These are phyloP conservation scores for Myochromella boudieri DNA, from an alignment of 768 basidiomycete species.

Conservation along the genomic window DNA sequence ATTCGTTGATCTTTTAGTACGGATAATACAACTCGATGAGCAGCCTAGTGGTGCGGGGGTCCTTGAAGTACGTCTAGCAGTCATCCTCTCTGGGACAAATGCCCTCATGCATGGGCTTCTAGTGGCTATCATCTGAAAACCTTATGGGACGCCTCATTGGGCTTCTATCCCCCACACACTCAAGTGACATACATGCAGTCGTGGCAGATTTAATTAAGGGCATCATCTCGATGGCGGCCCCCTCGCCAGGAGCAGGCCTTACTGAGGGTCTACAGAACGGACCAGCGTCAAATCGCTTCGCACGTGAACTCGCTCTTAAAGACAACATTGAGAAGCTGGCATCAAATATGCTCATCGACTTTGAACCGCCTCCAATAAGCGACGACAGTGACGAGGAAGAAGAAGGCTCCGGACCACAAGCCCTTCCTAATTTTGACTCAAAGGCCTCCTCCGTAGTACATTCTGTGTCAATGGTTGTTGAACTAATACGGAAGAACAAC, in stretches of 20 bases:
- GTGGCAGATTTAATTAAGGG: constrained; percentile 91
- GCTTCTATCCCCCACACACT: constrained; percentile 76
- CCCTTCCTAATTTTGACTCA: constrained; percentile 46
- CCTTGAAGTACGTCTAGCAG: constrained; percentile 70
- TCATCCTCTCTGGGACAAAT: constrained; percentile 17
- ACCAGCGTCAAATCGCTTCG: constrained; percentile 81
- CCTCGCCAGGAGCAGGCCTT: constrained; percentile 76
- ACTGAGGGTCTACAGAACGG: constrained; percentile 68
- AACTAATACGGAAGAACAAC: constrained; percentile 96
- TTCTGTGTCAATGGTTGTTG: constrained; percentile 86
- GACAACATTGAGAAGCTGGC: constrained; percentile 71
- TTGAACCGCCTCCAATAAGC: constrained; percentile 31
- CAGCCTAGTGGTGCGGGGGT: constrained; percentile 78
- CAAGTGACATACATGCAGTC: constrained; percentile 77
- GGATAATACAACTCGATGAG: constrained; percentile 89
- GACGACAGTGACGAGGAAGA: constrained; percentile 20
- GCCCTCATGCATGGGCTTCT: constrained; percentile 17
- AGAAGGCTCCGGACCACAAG: constrained; percentile 16
- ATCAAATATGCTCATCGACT: constrained; percentile 75
- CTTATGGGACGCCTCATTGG: constrained; percentile 81
- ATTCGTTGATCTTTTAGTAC: constrained; percentile 87
- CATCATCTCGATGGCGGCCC: constrained; percentile 92
- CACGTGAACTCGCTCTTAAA: constrained; percentile 79
- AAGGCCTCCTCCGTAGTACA: constrained; percentile 80
- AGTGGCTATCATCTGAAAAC: constrained; percentile 88